Conservation (phyloP, 2,329 filamentous ascomycete genomes). For the Ceratocystis eucalypticola region DNA sequence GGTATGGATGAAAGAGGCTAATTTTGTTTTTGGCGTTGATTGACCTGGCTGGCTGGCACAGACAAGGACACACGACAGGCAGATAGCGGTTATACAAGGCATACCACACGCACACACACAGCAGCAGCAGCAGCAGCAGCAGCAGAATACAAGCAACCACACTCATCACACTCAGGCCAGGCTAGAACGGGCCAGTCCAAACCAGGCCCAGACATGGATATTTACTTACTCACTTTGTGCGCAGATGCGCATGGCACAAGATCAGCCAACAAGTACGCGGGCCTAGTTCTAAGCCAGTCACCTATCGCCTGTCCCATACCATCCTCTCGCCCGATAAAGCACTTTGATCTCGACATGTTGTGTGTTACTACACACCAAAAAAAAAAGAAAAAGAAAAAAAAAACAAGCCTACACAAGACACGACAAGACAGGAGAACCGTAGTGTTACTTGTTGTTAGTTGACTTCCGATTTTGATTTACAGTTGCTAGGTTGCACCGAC, state of each 20-base stretch:
- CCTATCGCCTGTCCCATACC: too few species aligned
- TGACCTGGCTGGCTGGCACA: too few species aligned
- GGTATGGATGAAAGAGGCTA: neutral
- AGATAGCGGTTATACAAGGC: too few species aligned
- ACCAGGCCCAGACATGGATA: neutral
- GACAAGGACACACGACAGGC: too few species aligned
- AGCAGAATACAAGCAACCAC: too few species aligned
- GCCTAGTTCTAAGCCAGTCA: neutral
- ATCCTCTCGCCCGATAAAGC: neutral
- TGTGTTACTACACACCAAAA: neutral
- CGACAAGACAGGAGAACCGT: neutral
- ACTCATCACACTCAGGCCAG: too few species aligned
- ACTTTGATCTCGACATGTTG: neutral
- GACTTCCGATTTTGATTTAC: neutral
- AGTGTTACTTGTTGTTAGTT: neutral
- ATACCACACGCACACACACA: too few species aligned
- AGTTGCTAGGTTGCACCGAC: neutral
- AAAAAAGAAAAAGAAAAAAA: too few species aligned
- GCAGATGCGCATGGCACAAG: neutral
- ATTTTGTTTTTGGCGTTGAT: neutral
- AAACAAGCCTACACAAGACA: neutral
- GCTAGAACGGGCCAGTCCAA: too few species aligned
- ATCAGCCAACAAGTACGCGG: neutral
- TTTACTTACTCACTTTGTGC: neutral
- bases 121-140: too few species aligned